A percentile compares a stretch with the other conserved stretches of the same genome.
Evolutionary conservation across 306 rosid species (phyloP).

Genomic region (Cucumis melo): DNA sequence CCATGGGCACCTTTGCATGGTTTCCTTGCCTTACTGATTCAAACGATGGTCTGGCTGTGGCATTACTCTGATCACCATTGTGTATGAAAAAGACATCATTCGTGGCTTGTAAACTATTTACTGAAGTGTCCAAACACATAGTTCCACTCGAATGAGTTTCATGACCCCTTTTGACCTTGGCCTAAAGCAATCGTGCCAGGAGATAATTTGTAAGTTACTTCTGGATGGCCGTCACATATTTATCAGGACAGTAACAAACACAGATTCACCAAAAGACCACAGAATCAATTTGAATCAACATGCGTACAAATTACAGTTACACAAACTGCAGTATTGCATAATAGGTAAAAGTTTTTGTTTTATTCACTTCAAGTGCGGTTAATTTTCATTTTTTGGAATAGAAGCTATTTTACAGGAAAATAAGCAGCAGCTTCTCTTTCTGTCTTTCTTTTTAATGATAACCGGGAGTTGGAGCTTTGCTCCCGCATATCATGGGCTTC

Average conservation of each 20-base stretch:
- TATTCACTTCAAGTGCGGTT: not conserved
- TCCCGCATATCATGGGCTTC: no score
- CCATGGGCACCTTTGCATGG: conserved; percentile 15
- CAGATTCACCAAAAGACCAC: not conserved
- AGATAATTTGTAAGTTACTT: not conserved
- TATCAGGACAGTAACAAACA: not conserved
- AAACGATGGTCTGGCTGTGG: conserved; percentile 13
- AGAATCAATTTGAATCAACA: not conserved
- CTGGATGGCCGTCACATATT: not conserved
- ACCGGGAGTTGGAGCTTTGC: no score
- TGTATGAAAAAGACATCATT: not conserved
- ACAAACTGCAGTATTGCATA: not conserved
- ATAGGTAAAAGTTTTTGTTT: not conserved
- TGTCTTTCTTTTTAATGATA: no score
- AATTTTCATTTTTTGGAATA: not conserved
- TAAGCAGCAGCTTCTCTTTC: no score
- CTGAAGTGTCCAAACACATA: conserved; percentile 10
- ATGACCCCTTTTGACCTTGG: conserved; percentile 13
- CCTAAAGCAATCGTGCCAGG: not conserved
- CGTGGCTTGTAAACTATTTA: conserved; percentile 11
- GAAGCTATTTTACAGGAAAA: not conserved
- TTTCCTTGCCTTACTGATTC: conserved; percentile 16
- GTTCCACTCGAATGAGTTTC: conserved; percentile 16
- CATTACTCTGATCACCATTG: conserved; percentile 21
- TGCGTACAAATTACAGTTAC: not conserved